These are phyloP conservation scores for Termitomyces sp. DNA, from an alignment of 768 basidiomycete genomes.

Conservation along the genomic window DNA sequence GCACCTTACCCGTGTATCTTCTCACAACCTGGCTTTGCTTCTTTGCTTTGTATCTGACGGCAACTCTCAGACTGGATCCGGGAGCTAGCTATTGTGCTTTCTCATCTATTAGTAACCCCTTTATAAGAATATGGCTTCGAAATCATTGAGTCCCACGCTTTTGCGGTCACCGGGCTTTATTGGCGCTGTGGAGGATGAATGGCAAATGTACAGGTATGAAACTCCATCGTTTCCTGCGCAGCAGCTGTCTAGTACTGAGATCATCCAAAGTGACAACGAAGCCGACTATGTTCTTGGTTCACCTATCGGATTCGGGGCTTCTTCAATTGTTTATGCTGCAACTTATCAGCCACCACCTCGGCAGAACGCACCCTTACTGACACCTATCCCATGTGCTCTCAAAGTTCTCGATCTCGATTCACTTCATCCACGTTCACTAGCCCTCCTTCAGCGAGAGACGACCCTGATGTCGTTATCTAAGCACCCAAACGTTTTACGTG, in stretches of 20 bases:
- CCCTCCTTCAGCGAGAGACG: conserved; percentile 78
- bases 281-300: conserved; percentile 73
- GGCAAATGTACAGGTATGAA: conserved; percentile 72
- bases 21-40: neutral
- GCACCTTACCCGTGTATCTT: neutral
- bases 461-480: conserved; percentile 91
- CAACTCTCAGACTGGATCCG: conserved; percentile 5
- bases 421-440: conserved; percentile 67
- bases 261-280: conserved; percentile 51
- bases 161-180: conserved; percentile 44
- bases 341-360: conserved; percentile 42
- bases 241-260: conserved; percentile 8
- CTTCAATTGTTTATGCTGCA: conserved; percentile 87
- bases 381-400: conserved; percentile 65
- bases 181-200: conserved; percentile 82
- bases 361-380: conserved; percentile 14
- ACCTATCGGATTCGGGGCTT: conserved; percentile 88
- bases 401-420: conserved; percentile 89
- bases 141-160: conserved; percentile 9
- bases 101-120: conserved; percentile 7
- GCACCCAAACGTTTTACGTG: conserved; percentile 90
- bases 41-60: conserved; percentile 1
- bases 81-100: conserved; percentile 1
- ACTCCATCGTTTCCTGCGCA: neutral
- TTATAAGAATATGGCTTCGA: conserved; percentile 17